Percentiles rank a stretch among this genome's conserved stretches.
phyloP scores from a whole-genome alignment of 371 early-diverging fungal species.

The Mortierella sp. region DNA sequence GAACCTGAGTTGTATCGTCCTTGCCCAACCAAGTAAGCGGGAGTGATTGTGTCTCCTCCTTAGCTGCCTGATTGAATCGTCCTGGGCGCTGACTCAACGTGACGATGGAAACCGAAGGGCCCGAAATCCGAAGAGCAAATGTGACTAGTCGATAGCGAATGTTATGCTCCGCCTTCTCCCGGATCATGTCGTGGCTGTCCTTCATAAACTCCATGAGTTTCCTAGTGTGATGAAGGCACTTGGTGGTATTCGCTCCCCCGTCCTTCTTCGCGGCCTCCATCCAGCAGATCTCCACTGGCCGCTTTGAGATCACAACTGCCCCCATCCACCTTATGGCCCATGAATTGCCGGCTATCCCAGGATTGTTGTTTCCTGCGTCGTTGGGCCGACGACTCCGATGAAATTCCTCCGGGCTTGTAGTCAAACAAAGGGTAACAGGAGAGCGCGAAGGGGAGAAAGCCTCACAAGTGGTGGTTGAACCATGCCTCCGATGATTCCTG shows the following conservation, averaged over 20 bases:
- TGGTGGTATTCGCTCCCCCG: slow-evolving; percentile 19
- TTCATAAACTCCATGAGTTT: slow-evolving; percentile 24
- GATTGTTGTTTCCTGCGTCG: slow-evolving; percentile 24
- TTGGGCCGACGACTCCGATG: slow-evolving; percentile 15
- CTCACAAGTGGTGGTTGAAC: slow-evolving; percentile 27
- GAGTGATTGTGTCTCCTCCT: slow-evolving; percentile 16
- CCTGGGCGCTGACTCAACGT: slow-evolving; percentile 21
- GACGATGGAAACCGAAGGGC: slow-evolving; percentile 17
- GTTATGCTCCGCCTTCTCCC: slow-evolving; percentile 17
- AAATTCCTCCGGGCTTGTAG: slow-evolving; percentile 24
- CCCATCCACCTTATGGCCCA: slow-evolving; percentile 30
- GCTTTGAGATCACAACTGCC: slow-evolving; percentile 19
- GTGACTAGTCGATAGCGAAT: slow-evolving; percentile 21
- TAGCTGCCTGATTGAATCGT: slow-evolving; percentile 24
- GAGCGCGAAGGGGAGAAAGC: slow-evolving; percentile 23
- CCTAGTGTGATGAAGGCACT: slow-evolving; percentile 18
- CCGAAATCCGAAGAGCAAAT: slow-evolving; percentile 18
- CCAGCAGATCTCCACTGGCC: slow-evolving; percentile 19
- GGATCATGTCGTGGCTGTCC: slow-evolving; percentile 23
- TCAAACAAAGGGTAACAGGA: slow-evolving; percentile 11
- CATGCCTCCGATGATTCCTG: slow-evolving; percentile 15
- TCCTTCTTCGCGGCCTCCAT: slow-evolving; percentile 27
- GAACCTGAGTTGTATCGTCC: neutral
- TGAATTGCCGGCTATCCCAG: slow-evolving; percentile 19
- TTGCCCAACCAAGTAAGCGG: neutral